Base-by-base conservation (phyloP, 192 early-diverging fungal genomes). In the Coemansia sp. region DNA sequence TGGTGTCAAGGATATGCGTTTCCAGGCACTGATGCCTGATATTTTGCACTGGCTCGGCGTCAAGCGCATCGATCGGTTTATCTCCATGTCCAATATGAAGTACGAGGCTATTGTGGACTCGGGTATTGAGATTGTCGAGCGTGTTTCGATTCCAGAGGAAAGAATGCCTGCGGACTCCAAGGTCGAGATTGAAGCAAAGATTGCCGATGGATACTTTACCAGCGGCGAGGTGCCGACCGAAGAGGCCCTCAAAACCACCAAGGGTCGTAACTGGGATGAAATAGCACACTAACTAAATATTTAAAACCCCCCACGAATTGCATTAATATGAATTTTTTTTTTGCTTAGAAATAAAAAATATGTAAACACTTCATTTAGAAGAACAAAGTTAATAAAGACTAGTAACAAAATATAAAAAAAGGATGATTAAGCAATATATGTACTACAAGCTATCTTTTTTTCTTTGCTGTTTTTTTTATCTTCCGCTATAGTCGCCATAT, bases 151-250 rank as follows among this genome's bases (percentile, higher is more conserved):
- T 59, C 95, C 95, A 2, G 90, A 89, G 12, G 94, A 94, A 48
- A 71, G 92, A 74, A 89, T 96, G 72, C 95, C 95, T 32, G 89
- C 88, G 17, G 95, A 96, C 64, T 90, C 92, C 18, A 87, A 90
- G 63, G 95, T 97, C 22, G 95, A 97, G 79, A 97, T 97, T 71
- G 93, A 97, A 61, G 95, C 95, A 48, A 97, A 97, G 85, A 91
- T 97, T 57, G 95, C 94, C 7, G 87, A 92, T n/a, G 95, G 95
- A 0, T 97, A 97, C 79, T 97, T 97, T 72, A 91, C 91, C 11
- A 89, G 80, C 17, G 87, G 86, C 38, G 77, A 75, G 8, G 83
- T 86, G 25, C 86, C 85, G 0, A 81, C 83, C 5, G 80, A 82
- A 1, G 83, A 84, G 6, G 86, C 88, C 42, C 71, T 97, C 42